Percentiles rank a stretch among this genome's conserved stretches.
Conservation (phyloP, 306 rosid species). For the Vachellia pachyceras region DNA sequence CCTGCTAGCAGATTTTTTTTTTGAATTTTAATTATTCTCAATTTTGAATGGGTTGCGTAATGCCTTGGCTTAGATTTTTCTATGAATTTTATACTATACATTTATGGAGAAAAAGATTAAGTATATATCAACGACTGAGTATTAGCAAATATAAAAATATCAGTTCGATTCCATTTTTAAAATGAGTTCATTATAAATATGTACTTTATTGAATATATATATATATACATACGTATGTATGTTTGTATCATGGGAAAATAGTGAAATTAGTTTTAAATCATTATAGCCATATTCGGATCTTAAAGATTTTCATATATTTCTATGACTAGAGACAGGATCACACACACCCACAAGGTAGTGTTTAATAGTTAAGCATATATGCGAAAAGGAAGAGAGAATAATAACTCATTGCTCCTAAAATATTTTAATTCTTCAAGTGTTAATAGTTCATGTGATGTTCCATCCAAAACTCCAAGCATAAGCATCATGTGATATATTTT, state of each 20-base stretch:
- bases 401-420: neutral
- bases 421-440: neutral
- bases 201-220: neutral
- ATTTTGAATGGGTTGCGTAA: neutral
- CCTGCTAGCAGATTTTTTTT: neutral
- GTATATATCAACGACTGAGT: neutral
- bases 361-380: neutral
- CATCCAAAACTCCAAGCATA: neutral
- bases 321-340: neutral
- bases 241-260: neutral
- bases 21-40: neutral
- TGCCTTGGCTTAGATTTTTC: neutral
- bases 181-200: neutral
- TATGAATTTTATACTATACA: neutral
- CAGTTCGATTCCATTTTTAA: neutral
- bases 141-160: neutral
- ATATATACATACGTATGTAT: no score
- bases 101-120: neutral
- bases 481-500: neutral
- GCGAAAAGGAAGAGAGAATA: neutral
- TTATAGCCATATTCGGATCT: neutral
- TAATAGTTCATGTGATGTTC: neutral
- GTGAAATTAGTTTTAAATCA: neutral
- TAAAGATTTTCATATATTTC: neutral
- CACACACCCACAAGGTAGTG: neutral